These are phyloP conservation scores for Coemansia sp. DNA, from an alignment of 192 early-diverging fungal species.

Conservation along the genomic window DNA sequence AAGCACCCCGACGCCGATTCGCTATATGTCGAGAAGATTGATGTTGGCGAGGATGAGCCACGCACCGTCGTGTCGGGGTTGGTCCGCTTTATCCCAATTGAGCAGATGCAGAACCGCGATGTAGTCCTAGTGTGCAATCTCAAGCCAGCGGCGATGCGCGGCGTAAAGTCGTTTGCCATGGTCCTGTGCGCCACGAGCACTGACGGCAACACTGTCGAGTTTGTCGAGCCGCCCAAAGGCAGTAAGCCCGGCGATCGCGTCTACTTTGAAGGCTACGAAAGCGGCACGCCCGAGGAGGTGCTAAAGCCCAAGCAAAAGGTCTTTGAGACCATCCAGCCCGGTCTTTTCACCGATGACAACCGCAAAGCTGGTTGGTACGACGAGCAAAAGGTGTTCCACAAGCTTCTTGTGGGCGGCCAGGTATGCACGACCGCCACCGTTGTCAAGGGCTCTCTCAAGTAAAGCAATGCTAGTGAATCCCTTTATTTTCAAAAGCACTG, in stretches of 20 bases:
- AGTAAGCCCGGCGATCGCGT: slow-evolving; percentile 87
- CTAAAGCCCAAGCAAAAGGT: slow-evolving; percentile 99
- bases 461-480: neutral
- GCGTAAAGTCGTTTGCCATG: slow-evolving; percentile 94
- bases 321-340: slow-evolving; percentile 95
- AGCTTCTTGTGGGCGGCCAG: slow-evolving; percentile 46
- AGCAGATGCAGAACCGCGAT: slow-evolving; percentile 78
- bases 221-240: slow-evolving; percentile 84
- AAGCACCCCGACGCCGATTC: slow-evolving; percentile 96
- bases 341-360: slow-evolving; percentile 71
- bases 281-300: slow-evolving; percentile 76
- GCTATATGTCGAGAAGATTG: slow-evolving; percentile 95
- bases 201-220: slow-evolving; percentile 85
- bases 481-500: neutral
- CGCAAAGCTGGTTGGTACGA: slow-evolving; percentile 65
- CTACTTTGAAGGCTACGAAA: slow-evolving; percentile 89
- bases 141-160: slow-evolving; percentile 93
- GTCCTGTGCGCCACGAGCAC: slow-evolving; percentile 86
- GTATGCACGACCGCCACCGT: slow-evolving; percentile 66
- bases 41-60: slow-evolving; percentile 81
- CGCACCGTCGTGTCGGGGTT: slow-evolving; percentile 91
- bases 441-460: slow-evolving; percentile 72
- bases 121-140: slow-evolving; percentile 85
- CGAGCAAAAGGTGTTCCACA: slow-evolving; percentile 54
- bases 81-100: slow-evolving; percentile 87